A percentile compares a stretch with the other conserved stretches of the same genome.
phyloP scores from a whole-genome alignment of 495 filamentous ascomycete genomes.

The Xylaria intraflava region DNA sequence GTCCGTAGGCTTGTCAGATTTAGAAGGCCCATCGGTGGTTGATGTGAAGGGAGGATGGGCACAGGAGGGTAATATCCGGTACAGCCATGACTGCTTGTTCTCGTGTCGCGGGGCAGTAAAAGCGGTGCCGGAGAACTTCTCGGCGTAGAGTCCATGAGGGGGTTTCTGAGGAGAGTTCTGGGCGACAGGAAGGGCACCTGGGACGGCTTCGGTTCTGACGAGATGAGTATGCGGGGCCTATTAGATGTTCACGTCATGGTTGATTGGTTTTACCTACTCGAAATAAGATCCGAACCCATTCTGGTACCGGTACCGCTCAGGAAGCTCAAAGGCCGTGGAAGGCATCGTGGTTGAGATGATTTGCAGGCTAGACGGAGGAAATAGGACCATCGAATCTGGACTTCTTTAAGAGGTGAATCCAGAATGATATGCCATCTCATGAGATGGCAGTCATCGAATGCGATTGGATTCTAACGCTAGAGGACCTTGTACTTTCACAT shows the following conservation, averaged over 20 bases:
- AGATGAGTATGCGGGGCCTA: background rate
- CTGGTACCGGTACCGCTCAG: conserved; percentile 57
- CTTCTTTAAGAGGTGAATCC: too few relatives aligned
- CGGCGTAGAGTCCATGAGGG: conserved; percentile 76
- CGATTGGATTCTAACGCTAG: too few relatives aligned
- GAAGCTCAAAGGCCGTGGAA: conserved; percentile 47
- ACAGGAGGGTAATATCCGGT: conserved; percentile 78
- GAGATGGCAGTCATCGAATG: too few relatives aligned
- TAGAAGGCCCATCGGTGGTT: conserved; percentile 22
- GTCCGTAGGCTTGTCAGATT: conserved; percentile 14
- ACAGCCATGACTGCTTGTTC: conserved; percentile 93
- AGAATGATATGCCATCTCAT: too few relatives aligned
- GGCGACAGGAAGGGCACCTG: conserved; percentile 47
- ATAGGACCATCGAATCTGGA: too few relatives aligned
- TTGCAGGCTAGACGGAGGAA: too few relatives aligned
- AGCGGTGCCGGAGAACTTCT: conserved; percentile 89
- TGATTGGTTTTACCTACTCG: conserved; percentile 39
- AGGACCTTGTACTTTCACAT: too few relatives aligned
- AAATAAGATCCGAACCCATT: conserved; percentile 62
- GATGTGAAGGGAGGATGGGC: conserved; percentile 69
- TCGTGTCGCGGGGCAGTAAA: conserved; percentile 87
- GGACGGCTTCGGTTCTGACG: conserved; percentile 40
- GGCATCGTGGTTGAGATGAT: conserved; percentile 43
- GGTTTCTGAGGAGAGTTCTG: conserved; percentile 87
- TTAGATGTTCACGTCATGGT: background rate